Base-by-base conservation (phyloP, 2,329 filamentous ascomycete genomes). In the Helminthosporium solani region DNA sequence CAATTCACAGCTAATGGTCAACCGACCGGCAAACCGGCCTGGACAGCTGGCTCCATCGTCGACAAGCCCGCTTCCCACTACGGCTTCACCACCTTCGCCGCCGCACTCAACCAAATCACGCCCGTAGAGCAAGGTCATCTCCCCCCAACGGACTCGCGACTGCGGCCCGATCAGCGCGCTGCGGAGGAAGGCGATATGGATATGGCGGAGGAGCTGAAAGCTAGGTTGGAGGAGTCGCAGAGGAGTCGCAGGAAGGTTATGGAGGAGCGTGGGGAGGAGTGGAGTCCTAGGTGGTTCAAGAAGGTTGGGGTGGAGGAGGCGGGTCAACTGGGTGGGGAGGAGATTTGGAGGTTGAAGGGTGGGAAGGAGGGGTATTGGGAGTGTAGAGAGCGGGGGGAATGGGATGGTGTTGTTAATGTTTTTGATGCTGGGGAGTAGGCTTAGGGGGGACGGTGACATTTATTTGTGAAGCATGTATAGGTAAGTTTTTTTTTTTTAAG, bases 281-380 rank as follows among this genome's bases (percentile, higher is more conserved):
- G 91, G 78, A 80, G 75, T 57, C 88, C 94, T 5, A 79, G 81
- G 56, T 99, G 92, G 90, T 99, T 99, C 66, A 81, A 84, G 42
- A 85, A 81, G 71, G 83, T 87, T 7, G 64, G 53, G 3, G 56
- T 57, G 7, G 60, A 62, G 9, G 66, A 63, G 28, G 67, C 60
- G 18, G 63, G 55, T 2, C 49, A 56, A 8, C 46, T 67, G 31
- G 71, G 65, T 0, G 67, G 62, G 7, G 74, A 77, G 50, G 76
- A 78, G 56, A 65, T 76, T n/a, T 78, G 76, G 76, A 59, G 83
- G 60, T 70, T 96, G 53, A 94, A 85, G 74, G 76, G 77, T 2
- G 90, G 90, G 16, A 90, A 86, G 70, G 90, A 95, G 15, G 85
- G 89, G 7, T 99, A 99, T 72, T 99, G 94, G 94, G 91, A 96